phyloP scores from a whole-genome alignment of 2,329 filamentous ascomycete genomes.

The Septoria petroselini region DNA sequence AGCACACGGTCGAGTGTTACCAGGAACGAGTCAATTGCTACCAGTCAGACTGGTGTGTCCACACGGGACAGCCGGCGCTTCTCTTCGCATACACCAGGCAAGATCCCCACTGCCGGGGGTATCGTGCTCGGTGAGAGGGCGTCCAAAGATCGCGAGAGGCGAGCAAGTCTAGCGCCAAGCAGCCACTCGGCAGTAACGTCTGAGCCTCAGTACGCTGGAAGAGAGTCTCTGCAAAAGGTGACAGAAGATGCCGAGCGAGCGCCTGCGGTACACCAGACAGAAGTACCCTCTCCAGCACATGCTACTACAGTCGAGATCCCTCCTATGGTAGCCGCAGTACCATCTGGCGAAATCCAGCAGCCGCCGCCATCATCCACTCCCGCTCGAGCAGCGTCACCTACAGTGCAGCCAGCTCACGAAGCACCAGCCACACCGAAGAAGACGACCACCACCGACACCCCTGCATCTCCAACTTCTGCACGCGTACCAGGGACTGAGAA shows the following conservation, averaged over 20 bases:
- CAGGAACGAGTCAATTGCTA: constrained; percentile 13
- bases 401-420: no score
- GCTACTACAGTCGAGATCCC: neutral
- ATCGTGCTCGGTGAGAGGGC: constrained; percentile 9
- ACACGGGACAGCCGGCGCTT: constrained; percentile 12
- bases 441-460: neutral
- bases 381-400: neutral
- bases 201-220: neutral
- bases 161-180: constrained; percentile 5
- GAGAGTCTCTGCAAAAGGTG: constrained; percentile 11
- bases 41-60: constrained; percentile 13
- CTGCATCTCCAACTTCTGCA: neutral
- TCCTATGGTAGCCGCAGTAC: no score
- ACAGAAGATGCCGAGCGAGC: constrained; percentile 3
- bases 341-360: no score
- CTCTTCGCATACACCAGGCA: constrained; percentile 2
- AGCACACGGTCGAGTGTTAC: constrained; percentile 17
- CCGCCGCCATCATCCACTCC: no score
- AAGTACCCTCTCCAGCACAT: no score
- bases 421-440: neutral
- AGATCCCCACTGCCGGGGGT: constrained; percentile 9
- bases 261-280: neutral
- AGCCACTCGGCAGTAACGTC: constrained; percentile 1
- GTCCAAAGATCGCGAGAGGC: constrained; percentile 4
- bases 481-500: constrained; percentile 5